Evolutionary conservation across 73 alveolate genomes (phyloP), one percentile per base, ranked within the genome.

Genomic region (Chromera velia): DNA sequence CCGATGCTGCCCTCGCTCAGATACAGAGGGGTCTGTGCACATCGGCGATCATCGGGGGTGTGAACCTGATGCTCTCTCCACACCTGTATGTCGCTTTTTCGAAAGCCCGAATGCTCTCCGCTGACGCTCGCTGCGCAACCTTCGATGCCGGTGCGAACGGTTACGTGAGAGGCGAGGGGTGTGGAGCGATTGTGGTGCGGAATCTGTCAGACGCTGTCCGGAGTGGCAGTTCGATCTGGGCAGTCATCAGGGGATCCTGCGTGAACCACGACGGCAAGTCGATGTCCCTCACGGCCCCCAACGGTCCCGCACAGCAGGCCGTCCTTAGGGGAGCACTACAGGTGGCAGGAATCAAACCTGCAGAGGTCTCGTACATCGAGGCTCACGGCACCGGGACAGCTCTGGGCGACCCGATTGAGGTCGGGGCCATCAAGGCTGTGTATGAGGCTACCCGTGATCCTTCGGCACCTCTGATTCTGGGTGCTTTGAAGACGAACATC

Each of bases 401-500:
- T 40, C 4, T 40, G 55, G 55, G 55, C 13, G 55, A 40, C 55
- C 22, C 55, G 55, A 40, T 40, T 13, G 55, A 40, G 55, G 55
- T 40, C 55, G 55, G 55, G 55, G 55, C 55, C 55, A 4, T 40
- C 55, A 40, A 13, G 55, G 55, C 55, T 13, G 55, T 40, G 55
- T 40, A 7, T 13, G 55, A 13, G 22, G 13, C 4, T 4, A 40
- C 22, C 22, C 55, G 22, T 40, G 55, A 4, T 40, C 13, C 55
- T 7, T 40, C 55, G 55, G 22, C 55, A 13, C 32, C 27, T 24
- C 30, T 55, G 70, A 29, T 55, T 9, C 30, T 55, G 7, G 70
- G 27, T 0, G 72, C 81, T 29, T 63, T 55, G 45, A 74, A 74
- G 72, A 27, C 73, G 9, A 55, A 48, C 72, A 55, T 74, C 62